These are phyloP conservation scores for Thielaviopsis musarum DNA, from an alignment of 2,329 filamentous ascomycete genomes.

Conservation along the genomic window DNA sequence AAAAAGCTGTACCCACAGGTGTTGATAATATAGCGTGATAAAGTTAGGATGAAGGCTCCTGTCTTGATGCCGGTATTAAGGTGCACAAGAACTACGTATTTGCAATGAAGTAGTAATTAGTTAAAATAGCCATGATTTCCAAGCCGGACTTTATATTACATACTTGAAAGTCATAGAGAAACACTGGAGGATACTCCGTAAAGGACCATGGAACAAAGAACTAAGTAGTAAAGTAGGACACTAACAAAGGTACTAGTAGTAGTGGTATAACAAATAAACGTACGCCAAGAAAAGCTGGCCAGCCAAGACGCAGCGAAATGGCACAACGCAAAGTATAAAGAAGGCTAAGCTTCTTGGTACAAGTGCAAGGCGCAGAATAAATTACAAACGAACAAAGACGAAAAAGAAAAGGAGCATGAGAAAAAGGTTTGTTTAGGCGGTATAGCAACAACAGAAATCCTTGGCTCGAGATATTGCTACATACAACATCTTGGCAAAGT, in stretches of 20 bases:
- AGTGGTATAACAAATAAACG: not conserved
- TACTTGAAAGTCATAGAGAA: too few species aligned
- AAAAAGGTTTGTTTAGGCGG: not conserved
- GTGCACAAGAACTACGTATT: too few species aligned
- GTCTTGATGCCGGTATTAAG: too few species aligned
- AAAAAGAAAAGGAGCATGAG: not conserved
- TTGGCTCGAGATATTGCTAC: not conserved
- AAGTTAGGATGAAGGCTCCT: too few species aligned
- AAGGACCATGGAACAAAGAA: not conserved
- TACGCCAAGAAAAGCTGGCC: not conserved
- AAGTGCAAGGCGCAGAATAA: not conserved
- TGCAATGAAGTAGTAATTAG: too few species aligned
- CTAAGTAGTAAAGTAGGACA: not conserved
- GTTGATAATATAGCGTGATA: too few species aligned
- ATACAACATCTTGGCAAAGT: conserved; percentile 4
- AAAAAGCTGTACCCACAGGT: too few species aligned
- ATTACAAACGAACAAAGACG: not conserved
- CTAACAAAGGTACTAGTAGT: not conserved
- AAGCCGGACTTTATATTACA: too few species aligned
- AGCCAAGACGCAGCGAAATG: not conserved
- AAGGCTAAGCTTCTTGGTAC: not conserved
- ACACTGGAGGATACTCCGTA: too few species aligned
- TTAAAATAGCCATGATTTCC: too few species aligned
- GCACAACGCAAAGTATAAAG: not conserved
- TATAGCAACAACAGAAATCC: not conserved